phyloP scores from a whole-genome alignment of 2,329 filamentous ascomycete genomes.

The Neoscytalidium dimidiatum region DNA sequence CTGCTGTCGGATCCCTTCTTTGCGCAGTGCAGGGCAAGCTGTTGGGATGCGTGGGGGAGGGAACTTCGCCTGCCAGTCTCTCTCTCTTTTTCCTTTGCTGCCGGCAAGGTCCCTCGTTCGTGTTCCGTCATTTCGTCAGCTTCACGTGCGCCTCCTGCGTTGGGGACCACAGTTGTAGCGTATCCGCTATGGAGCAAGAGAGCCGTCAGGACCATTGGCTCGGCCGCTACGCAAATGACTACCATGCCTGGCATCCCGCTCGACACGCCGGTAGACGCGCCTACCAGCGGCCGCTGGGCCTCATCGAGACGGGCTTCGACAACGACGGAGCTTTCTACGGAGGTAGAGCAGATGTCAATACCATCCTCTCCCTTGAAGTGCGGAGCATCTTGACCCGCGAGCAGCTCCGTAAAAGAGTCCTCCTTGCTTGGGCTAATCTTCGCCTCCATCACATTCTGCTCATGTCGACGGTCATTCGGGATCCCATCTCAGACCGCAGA shows the following conservation, averaged over 20 bases:
- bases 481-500: constrained; percentile 22
- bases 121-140: neutral
- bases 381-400: constrained; percentile 31
- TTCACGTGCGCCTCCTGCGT: neutral
- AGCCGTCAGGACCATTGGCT: constrained; percentile 36
- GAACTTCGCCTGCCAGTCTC: too few species aligned
- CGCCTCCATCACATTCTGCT: constrained; percentile 43
- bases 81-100: neutral
- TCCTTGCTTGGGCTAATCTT: constrained; percentile 43
- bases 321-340: constrained; percentile 46
- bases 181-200: neutral
- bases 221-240: constrained; percentile 39
- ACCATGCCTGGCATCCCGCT: constrained; percentile 40
- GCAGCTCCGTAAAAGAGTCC: constrained; percentile 37
- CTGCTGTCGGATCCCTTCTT: neutral
- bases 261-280: neutral
- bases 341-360: constrained; percentile 49
- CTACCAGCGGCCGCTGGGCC: constrained; percentile 42
- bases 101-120: neutral
- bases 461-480: constrained; percentile 32
- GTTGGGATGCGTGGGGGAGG: too few species aligned
- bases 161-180: too few species aligned
- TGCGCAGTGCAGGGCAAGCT: neutral
- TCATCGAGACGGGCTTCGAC: constrained; percentile 49
- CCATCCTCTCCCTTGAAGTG: constrained; percentile 39